phyloP scores from a whole-genome alignment of 2,329 filamentous ascomycete genomes.

The Ophiostoma sp. region DNA sequence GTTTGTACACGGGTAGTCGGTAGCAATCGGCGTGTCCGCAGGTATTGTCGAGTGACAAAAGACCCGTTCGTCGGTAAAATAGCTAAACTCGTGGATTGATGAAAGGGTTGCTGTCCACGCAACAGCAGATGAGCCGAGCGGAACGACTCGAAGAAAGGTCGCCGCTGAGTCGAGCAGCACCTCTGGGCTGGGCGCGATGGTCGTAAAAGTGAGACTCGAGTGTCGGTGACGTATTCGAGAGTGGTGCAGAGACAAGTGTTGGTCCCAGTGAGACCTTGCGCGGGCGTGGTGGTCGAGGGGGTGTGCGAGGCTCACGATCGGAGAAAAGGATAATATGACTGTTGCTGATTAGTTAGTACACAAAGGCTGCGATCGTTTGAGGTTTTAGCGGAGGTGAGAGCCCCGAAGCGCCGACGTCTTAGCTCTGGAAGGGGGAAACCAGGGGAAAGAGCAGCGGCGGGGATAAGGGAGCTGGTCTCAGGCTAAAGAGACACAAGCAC shows the following conservation, averaged over 20 bases:
- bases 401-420: background rate
- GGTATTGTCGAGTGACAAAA: background rate
- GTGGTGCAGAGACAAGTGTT: background rate
- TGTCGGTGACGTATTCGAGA: background rate
- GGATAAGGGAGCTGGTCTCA: background rate
- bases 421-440: background rate
- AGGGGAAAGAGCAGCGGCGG: background rate
- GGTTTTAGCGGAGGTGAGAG: conserved; percentile 9
- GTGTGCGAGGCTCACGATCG: background rate
- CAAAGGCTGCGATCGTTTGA: background rate
- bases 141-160: background rate
- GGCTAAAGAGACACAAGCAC: background rate
- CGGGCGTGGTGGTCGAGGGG: background rate
- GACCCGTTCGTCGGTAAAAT: background rate
- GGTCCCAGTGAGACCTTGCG: background rate
- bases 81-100: background rate
- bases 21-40: background rate
- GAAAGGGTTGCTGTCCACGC: background rate
- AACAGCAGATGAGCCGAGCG: background rate
- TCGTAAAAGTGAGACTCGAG: no score
- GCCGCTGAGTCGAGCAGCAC: background rate
- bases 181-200: no score
- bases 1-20: background rate
- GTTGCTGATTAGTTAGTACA: background rate
- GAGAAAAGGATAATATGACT: background rate